phyloP scores from a whole-genome alignment of 306 rosid species.

The Myrica gale region DNA sequence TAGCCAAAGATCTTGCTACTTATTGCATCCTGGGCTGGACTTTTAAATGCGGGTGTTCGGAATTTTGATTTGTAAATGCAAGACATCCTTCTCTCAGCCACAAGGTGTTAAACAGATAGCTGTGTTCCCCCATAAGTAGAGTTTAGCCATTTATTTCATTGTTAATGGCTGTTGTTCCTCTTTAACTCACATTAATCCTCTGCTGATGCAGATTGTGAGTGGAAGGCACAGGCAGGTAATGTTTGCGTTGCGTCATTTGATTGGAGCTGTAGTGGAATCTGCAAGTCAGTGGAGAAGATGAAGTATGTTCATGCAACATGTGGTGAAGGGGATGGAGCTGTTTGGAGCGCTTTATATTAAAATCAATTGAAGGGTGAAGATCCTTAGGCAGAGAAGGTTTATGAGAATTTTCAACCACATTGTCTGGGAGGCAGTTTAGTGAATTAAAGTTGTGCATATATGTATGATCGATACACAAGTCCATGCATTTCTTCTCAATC shows the following conservation, averaged over 20 bases:
- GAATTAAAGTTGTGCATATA: slow-evolving; percentile 23
- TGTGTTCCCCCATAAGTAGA: neutral
- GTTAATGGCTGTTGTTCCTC: neutral
- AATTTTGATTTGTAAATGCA: slow-evolving; percentile 3
- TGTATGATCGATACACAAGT: slow-evolving; percentile 27
- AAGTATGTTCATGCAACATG: slow-evolving; percentile 87
- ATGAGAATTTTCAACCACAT: slow-evolving; percentile 22
- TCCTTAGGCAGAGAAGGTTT: slow-evolving; percentile 21
- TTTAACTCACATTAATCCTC: slow-evolving; percentile 20
- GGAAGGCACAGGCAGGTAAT: slow-evolving; percentile 97
- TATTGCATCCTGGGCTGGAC: neutral
- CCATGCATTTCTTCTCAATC: slow-evolving; percentile 1
- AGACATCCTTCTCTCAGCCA: slow-evolving; percentile 1
- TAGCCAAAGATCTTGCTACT: neutral
- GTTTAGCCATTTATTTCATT: neutral
- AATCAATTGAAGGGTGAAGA: slow-evolving; percentile 9
- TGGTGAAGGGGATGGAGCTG: slow-evolving; percentile 88
- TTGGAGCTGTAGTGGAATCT: slow-evolving; percentile 99
- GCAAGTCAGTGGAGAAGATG: slow-evolving; percentile 96
- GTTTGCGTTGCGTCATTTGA: slow-evolving; percentile 87
- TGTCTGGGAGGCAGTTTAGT: slow-evolving; percentile 14
- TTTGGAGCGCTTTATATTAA: slow-evolving; percentile 75
- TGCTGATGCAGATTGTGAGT: slow-evolving; percentile 75
- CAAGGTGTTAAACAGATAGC: neutral
- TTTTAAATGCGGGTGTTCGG: neutral